A percentile compares a stretch with the other conserved stretches of the same genome.
Evolutionary conservation across 495 filamentous ascomycete species (phyloP).

Genomic region (Poronia punctata): DNA sequence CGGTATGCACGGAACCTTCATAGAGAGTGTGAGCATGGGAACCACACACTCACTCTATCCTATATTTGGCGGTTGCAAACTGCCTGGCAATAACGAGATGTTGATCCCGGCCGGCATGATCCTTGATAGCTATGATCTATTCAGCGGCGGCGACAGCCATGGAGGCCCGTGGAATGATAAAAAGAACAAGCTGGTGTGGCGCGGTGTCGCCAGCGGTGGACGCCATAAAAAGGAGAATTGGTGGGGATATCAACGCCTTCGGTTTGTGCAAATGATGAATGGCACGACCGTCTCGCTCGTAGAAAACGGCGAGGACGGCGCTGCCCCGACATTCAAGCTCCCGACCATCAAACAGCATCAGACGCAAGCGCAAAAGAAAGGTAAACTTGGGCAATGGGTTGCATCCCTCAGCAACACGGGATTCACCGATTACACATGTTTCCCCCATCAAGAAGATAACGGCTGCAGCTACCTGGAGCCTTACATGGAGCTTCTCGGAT

Average conservation of each 20-base stretch:
- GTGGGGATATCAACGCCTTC: constrained; percentile 53
- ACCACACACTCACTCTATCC: constrained; percentile 49
- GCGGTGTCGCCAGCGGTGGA: constrained; percentile 54
- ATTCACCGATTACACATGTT: constrained; percentile 41
- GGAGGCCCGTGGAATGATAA: constrained; percentile 46
- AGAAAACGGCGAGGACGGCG: constrained; percentile 18
- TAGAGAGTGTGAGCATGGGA: constrained; percentile 46
- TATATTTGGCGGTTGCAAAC: constrained; percentile 58
- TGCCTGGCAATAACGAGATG: constrained; percentile 63
- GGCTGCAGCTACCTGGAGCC: constrained; percentile 28
- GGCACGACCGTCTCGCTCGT: constrained; percentile 39
- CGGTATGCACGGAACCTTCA: constrained; percentile 55
- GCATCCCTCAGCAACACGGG: constrained; percentile 28
- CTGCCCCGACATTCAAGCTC: constrained; percentile 17
- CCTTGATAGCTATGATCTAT: constrained; percentile 50
- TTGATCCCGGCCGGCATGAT: constrained; percentile 61
- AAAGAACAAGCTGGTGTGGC: constrained; percentile 47
- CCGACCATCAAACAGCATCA: background rate
- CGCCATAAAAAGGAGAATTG: constrained; percentile 46
- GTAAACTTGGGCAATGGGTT: constrained; percentile 16
- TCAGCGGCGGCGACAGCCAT: constrained; percentile 39
- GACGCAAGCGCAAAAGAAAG: background rate
- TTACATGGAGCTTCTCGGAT: constrained; percentile 17
- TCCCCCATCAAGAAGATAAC: constrained; percentile 11
- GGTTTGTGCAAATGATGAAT: constrained; percentile 54